A percentile compares a stretch with the other conserved stretches of the same genome.
phyloP scores from a whole-genome alignment of 2,329 filamentous ascomycete species.

The Claviceps paspali region DNA sequence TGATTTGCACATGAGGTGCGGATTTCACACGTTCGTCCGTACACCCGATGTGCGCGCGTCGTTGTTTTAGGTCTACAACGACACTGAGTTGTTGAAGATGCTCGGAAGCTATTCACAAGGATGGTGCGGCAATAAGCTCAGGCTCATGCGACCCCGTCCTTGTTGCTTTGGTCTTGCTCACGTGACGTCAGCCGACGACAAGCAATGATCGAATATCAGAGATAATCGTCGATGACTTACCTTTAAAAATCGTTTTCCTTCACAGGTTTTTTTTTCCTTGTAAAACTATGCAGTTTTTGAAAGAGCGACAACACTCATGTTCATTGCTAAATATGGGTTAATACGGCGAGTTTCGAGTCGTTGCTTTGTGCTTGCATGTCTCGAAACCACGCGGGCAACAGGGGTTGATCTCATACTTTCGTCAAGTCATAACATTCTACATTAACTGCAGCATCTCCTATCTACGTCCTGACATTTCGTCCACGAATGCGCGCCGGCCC shows the following conservation, averaged over 20 bases:
- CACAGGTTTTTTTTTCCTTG: background rate
- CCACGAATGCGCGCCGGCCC: slow-evolving; percentile 54
- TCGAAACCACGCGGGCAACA: no score
- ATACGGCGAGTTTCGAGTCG: no score
- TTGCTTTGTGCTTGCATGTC: no score
- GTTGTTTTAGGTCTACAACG: background rate
- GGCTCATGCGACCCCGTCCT: background rate
- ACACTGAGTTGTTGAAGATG: background rate
- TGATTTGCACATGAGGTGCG: slow-evolving; percentile 18
- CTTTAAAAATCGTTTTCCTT: no score
- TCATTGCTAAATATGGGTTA: no score
- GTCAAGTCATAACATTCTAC: slow-evolving; percentile 3
- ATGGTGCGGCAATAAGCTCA: background rate
- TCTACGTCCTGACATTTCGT: slow-evolving; percentile 6
- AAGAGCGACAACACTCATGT: no score
- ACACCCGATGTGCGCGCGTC: background rate
- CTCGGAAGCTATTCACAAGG: slow-evolving; percentile 4
- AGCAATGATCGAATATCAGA: background rate
- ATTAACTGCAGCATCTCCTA: background rate
- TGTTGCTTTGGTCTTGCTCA: background rate
- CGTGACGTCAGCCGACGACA: slow-evolving; percentile 2
- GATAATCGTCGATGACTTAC: no score
- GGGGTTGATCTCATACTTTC: background rate
- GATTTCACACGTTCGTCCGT: background rate
- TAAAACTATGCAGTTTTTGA: no score